phyloP scores from a whole-genome alignment of 768 basidiomycete species.

The Daedaleopsis sinensis region DNA sequence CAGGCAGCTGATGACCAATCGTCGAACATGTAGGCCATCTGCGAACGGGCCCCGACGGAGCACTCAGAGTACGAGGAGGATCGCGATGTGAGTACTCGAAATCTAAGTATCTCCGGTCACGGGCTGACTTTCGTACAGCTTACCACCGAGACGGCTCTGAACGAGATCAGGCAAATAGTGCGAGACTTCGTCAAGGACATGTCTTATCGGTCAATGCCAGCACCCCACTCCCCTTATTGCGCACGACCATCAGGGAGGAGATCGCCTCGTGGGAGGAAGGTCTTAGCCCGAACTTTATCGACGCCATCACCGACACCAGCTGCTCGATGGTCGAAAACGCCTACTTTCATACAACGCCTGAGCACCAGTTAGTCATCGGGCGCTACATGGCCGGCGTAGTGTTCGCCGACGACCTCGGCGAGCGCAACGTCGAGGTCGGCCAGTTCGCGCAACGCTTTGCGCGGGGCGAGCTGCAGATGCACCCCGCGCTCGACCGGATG shows the following conservation, averaged over 20 bases:
- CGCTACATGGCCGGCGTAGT: slow-evolving; percentile 42
- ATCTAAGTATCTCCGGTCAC: too few species aligned
- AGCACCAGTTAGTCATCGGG: slow-evolving; percentile 39
- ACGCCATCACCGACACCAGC: not conserved
- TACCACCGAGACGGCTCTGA: not conserved
- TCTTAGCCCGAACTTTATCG: not conserved
- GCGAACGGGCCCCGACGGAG: too few species aligned
- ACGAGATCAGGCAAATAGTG: not conserved
- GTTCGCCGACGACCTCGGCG: slow-evolving; percentile 40
- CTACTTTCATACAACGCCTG: slow-evolving; percentile 16
- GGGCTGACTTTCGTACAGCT: not conserved
- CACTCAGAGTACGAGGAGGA: too few species aligned
- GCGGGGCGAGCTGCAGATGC: slow-evolving; percentile 14
- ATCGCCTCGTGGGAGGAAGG: slow-evolving; percentile 5
- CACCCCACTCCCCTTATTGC: not conserved
- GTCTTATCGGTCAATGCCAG: not conserved
- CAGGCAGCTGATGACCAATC: too few species aligned
- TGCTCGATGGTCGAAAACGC: slow-evolving; percentile 12
- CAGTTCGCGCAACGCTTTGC: slow-evolving; percentile 40
- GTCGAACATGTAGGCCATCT: too few species aligned
- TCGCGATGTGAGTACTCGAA: too few species aligned
- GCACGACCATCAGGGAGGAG: not conserved
- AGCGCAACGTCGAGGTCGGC: slow-evolving; percentile 29
- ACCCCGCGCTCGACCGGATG: slow-evolving; percentile 41
- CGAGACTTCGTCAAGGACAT: not conserved